Conservation (phyloP, 352 stramenopile genomes). For the Phytophthora gonapodyides region DNA sequence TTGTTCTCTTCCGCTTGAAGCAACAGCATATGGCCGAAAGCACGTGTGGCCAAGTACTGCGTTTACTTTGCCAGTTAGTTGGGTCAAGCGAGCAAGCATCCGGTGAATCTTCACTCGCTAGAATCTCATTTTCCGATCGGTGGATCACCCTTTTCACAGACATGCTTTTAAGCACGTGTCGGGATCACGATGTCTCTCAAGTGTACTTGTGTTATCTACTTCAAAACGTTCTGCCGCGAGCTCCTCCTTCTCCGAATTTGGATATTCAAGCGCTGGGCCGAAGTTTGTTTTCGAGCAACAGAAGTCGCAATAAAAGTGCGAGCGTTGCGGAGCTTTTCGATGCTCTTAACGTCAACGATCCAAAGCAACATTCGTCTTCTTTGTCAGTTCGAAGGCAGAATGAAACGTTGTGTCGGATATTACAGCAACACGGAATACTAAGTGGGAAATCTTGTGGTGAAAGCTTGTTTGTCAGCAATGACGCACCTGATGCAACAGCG, state of each 20-base stretch:
- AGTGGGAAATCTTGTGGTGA: neutral
- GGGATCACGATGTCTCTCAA: constrained; percentile 24
- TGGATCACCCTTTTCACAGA: constrained; percentile 38
- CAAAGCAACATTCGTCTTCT: neutral
- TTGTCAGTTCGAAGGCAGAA: constrained; percentile 26
- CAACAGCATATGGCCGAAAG: constrained; percentile 31
- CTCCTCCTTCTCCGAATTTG: constrained; percentile 6
- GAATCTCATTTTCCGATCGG: constrained; percentile 18
- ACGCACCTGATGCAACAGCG: neutral
- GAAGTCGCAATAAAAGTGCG: neutral
- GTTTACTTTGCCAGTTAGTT: constrained; percentile 42
- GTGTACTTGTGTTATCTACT: constrained; percentile 43
- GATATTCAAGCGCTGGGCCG: constrained; percentile 13
- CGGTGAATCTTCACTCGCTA: neutral
- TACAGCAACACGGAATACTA: constrained; percentile 24
- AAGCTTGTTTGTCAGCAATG: neutral
- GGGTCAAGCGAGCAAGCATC: neutral
- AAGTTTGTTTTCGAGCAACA: constrained; percentile 12
- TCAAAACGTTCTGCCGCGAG: constrained; percentile 26
- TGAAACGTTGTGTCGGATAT: constrained; percentile 27
- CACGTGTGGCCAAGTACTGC: constrained; percentile 39
- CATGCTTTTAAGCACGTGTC: constrained; percentile 25
- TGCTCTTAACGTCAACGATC: constrained; percentile 7
- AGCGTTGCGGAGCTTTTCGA: constrained; percentile 20
- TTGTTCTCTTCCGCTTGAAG: constrained; percentile 49